phyloP scores from a whole-genome alignment of 1,284 basidiomycete genomes.

The Rhizoctonia solani region DNA sequence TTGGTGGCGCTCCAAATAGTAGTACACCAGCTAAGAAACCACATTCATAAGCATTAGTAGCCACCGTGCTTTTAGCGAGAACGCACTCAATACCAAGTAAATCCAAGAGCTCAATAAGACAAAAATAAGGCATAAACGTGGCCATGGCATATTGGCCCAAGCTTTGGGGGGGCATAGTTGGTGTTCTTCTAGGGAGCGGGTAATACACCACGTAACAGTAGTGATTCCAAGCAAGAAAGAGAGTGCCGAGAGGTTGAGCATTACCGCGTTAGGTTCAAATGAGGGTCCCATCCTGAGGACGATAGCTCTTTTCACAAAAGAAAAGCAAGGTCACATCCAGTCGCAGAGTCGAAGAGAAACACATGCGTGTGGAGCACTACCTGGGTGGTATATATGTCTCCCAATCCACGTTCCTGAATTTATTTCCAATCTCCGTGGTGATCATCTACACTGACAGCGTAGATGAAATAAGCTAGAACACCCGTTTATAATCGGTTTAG shows the following conservation, averaged over 20 bases:
- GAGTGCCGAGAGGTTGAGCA: constrained; percentile 23
- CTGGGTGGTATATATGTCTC: too few species aligned
- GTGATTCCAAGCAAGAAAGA: constrained; percentile 7
- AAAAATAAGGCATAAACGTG: constrained; percentile 9
- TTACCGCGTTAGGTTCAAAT: constrained; percentile 1
- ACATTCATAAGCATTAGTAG: neutral
- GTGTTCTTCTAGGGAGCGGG: neutral
- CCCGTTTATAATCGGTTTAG: too few species aligned
- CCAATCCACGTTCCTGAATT: too few species aligned
- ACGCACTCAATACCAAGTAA: constrained; percentile 11
- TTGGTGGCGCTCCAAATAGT: neutral
- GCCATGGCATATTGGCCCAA: constrained; percentile 1
- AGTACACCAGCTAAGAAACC: neutral
- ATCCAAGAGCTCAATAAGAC: constrained; percentile 12
- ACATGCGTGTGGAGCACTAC: too few species aligned
- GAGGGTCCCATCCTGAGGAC: neutral
- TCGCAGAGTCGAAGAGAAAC: too few species aligned
- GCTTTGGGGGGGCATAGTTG: neutral
- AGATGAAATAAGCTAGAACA: too few species aligned
- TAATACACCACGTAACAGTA: constrained; percentile 12
- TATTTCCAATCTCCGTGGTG: too few species aligned
- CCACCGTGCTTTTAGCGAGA: neutral
- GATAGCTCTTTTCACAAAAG: too few species aligned
- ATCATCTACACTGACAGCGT: too few species aligned
- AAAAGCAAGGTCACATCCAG: too few species aligned